Conservation (phyloP, 495 filamentous ascomycete genomes). For the Aspergillus leporis region DNA sequence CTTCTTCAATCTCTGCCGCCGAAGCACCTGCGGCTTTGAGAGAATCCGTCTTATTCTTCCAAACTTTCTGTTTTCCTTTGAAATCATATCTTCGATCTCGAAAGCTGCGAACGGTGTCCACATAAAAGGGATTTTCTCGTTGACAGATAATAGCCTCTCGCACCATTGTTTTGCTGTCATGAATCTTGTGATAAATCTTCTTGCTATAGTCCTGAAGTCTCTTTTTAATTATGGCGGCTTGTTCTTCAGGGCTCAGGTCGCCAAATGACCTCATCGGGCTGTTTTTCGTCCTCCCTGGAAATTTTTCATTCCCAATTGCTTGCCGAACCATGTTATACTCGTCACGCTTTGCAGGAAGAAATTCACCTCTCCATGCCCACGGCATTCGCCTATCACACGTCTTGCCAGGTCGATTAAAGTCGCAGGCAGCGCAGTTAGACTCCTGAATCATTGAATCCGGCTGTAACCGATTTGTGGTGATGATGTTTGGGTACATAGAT, state of each 20-base stretch:
- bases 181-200: slow-evolving; percentile 99
- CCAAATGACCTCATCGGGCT: slow-evolving; percentile 72
- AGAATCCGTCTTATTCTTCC: slow-evolving; percentile 92
- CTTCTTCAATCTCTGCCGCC: slow-evolving; percentile 78
- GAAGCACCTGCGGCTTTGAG: slow-evolving; percentile 80
- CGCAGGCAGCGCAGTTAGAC: slow-evolving; percentile 93
- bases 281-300: slow-evolving; percentile 74
- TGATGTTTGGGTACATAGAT: slow-evolving; percentile 99
- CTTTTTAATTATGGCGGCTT: slow-evolving; percentile 79
- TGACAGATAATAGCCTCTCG: slow-evolving; percentile 98
- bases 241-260: slow-evolving; percentile 81
- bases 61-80: slow-evolving; percentile 96
- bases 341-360: slow-evolving; percentile 89
- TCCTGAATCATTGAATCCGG: slow-evolving; percentile 98
- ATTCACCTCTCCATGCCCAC: slow-evolving; percentile 98
- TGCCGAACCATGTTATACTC: slow-evolving; percentile 99
- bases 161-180: slow-evolving; percentile 89
- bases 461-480: slow-evolving; percentile 98
- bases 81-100: slow-evolving; percentile 96
- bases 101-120: slow-evolving; percentile 93
- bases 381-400: slow-evolving; percentile 94
- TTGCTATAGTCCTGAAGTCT: slow-evolving; percentile 90
- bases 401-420: slow-evolving; percentile 97
- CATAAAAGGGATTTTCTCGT: slow-evolving; percentile 97
- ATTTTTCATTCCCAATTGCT: slow-evolving; percentile 88